These are phyloP conservation scores for Suillus weaverae DNA, from an alignment of 768 basidiomycete genomes.

Conservation along the genomic window DNA sequence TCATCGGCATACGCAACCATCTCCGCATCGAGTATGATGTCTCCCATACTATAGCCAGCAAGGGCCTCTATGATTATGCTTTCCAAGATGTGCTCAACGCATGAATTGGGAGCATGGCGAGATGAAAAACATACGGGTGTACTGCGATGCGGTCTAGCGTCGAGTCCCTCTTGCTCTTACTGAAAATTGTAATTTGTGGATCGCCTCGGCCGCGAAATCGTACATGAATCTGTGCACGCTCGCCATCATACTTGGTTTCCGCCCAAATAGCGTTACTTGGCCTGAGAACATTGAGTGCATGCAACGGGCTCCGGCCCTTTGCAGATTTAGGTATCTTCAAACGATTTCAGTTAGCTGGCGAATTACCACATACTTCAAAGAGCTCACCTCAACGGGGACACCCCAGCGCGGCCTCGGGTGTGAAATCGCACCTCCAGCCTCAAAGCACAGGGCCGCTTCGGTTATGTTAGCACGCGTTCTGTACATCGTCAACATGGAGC, in stretches of 20 bases:
- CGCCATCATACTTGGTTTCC: conserved; percentile 94
- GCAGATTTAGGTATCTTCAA: conserved; percentile 76
- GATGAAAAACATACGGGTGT: conserved; percentile 40
- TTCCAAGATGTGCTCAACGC: conserved; percentile 11
- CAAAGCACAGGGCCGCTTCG: conserved; percentile 49
- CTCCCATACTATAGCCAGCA: conserved; percentile 38
- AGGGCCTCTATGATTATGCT: conserved; percentile 66
- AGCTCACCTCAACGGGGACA: conserved; percentile 58
- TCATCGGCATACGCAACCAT: conserved; percentile 81
- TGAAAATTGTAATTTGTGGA: conserved; percentile 72
- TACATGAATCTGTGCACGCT: conserved; percentile 91
- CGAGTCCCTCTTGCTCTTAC: conserved; percentile 85
- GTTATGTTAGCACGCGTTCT: conserved; percentile 57
- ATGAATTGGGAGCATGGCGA: not conserved
- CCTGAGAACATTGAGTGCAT: conserved; percentile 48
- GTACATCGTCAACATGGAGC: conserved; percentile 53
- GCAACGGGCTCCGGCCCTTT: conserved; percentile 63
- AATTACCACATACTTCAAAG: not conserved
- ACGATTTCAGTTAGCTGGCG: not conserved
- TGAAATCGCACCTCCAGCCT: conserved; percentile 30
- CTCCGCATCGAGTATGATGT: conserved; percentile 77
- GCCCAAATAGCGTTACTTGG: conserved; percentile 56
- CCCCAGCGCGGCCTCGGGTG: conserved; percentile 49
- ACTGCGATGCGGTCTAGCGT: conserved; percentile 74
- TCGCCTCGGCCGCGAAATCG: conserved; percentile 40